phyloP scores from a whole-genome alignment of 2,329 filamentous ascomycete species.

The Ascochyta koolunga region DNA sequence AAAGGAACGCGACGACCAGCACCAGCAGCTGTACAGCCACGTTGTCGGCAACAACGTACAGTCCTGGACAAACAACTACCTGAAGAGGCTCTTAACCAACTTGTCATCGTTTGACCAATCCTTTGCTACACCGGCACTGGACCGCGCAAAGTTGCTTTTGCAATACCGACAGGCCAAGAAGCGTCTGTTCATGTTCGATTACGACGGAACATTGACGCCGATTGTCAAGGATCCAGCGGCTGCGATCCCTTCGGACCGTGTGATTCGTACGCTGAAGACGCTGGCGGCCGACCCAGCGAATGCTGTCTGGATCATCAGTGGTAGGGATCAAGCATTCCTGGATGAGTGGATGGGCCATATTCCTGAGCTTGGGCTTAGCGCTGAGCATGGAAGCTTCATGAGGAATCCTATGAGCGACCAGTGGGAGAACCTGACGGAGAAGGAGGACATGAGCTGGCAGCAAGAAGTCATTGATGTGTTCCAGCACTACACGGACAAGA shows the following conservation, averaged over 20 bases:
- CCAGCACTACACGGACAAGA: slow-evolving; percentile 84
- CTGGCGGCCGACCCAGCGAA: slow-evolving; percentile 83
- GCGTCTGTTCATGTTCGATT: slow-evolving; percentile 97
- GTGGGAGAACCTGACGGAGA: slow-evolving; percentile 90
- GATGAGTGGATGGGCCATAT: slow-evolving; percentile 94
- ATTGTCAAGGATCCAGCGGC: slow-evolving; percentile 92
- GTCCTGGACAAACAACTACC: slow-evolving; percentile 80
- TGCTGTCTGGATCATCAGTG: slow-evolving; percentile 97
- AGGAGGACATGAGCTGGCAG: slow-evolving; percentile 91
- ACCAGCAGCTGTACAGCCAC: slow-evolving; percentile 77
- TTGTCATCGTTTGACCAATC: slow-evolving; percentile 77
- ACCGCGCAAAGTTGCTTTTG: slow-evolving; percentile 72
- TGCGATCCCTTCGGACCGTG: slow-evolving; percentile 83
- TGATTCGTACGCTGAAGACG: slow-evolving; percentile 78
- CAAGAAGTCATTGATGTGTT: slow-evolving; percentile 82
- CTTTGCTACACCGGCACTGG: slow-evolving; percentile 79
- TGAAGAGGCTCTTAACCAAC: slow-evolving; percentile 80
- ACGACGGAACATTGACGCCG: slow-evolving; percentile 92
- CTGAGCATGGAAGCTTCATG: slow-evolving; percentile 96
- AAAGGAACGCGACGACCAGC: slow-evolving; percentile 70
- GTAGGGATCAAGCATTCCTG: slow-evolving; percentile 89
- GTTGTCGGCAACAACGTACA: slow-evolving; percentile 87
- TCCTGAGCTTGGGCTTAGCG: slow-evolving; percentile 84
- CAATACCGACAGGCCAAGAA: slow-evolving; percentile 77
- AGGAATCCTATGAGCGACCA: slow-evolving; percentile 74